These are phyloP conservation scores for Apiotrichum sp. DNA, from an alignment of 1,284 basidiomycete species.

Conservation along the genomic window DNA sequence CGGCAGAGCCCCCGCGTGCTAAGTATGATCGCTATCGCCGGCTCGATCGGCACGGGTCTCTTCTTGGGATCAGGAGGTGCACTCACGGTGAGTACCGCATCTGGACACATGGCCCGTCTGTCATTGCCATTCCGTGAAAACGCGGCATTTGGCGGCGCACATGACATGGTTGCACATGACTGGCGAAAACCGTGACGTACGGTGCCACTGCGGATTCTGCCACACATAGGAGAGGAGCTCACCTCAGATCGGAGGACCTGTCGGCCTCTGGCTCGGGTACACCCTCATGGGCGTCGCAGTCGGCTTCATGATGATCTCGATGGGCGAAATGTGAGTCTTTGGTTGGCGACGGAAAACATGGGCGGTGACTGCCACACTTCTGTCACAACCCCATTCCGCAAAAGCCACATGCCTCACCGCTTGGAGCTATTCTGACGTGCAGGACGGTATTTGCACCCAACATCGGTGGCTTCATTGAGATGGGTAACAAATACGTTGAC, in stretches of 20 bases:
- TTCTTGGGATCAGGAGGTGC: slow-evolving; percentile 44
- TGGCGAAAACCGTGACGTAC: too few species aligned
- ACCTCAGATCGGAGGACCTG: slow-evolving; percentile 43
- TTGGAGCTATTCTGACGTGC: background rate
- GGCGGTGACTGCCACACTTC: too few species aligned
- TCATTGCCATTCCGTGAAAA: too few species aligned
- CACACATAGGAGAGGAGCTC: slow-evolving; percentile 41
- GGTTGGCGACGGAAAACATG: too few species aligned
- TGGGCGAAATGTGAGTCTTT: slow-evolving; percentile 6
- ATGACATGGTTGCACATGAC: too few species aligned
- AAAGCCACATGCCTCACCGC: too few species aligned
- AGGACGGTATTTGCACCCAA: slow-evolving; percentile 14
- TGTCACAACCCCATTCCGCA: too few species aligned
- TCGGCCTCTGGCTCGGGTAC: slow-evolving; percentile 38
- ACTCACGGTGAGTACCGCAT: background rate
- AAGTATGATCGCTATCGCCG: slow-evolving; percentile 45
- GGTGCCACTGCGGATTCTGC: too few species aligned
- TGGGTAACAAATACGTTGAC: slow-evolving; percentile 20
- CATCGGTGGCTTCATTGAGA: slow-evolving; percentile 20
- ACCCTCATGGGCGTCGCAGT: slow-evolving; percentile 16
- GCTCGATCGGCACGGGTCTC: slow-evolving; percentile 51
- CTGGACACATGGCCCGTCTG: too few species aligned
- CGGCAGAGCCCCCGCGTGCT: slow-evolving; percentile 3
- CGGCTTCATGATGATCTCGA: slow-evolving; percentile 9
- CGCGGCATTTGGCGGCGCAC: too few species aligned